Evolutionary conservation across 345 rosid species (phyloP).

Genomic region (Salix dunnii): DNA sequence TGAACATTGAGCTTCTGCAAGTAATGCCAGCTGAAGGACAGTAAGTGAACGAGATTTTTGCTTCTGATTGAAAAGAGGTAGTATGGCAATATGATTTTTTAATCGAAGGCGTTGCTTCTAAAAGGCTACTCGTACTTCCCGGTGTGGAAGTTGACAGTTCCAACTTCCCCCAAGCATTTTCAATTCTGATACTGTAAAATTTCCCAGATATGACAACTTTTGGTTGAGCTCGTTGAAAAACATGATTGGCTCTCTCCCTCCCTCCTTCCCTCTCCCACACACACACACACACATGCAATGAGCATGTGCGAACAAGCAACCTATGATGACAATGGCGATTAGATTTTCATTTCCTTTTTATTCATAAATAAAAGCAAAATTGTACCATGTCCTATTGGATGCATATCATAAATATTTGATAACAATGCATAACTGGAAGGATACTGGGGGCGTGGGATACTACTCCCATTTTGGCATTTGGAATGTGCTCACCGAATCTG

Average conservation of each 20-base stretch:
- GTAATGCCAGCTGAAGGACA: slow-evolving; percentile 43
- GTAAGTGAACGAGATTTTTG: slow-evolving; percentile 6
- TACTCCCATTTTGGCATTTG: neutral
- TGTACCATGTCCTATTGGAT: neutral
- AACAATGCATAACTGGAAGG: neutral
- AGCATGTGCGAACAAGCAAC: neutral
- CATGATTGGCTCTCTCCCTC: too few species aligned
- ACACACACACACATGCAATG: too few species aligned
- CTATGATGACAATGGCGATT: neutral
- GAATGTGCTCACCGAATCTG: neutral
- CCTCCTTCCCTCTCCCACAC: neutral
- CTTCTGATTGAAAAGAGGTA: neutral
- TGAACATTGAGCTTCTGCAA: slow-evolving; percentile 81
- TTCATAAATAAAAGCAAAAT: neutral
- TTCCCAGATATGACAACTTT: neutral
- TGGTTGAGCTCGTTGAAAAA: too few species aligned
- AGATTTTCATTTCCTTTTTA: neutral
- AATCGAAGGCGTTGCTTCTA: neutral
- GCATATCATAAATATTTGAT: neutral
- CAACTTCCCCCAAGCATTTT: neutral
- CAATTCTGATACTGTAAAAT: neutral
- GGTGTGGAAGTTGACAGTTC: neutral
- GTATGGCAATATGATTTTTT: neutral
- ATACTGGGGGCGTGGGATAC: neutral
- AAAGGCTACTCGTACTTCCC: neutral